Evolutionary conservation across 495 filamentous ascomycete species (phyloP), one percentile per base, ranked within the genome.

Genomic region (Venustampulla echinocandica): DNA sequence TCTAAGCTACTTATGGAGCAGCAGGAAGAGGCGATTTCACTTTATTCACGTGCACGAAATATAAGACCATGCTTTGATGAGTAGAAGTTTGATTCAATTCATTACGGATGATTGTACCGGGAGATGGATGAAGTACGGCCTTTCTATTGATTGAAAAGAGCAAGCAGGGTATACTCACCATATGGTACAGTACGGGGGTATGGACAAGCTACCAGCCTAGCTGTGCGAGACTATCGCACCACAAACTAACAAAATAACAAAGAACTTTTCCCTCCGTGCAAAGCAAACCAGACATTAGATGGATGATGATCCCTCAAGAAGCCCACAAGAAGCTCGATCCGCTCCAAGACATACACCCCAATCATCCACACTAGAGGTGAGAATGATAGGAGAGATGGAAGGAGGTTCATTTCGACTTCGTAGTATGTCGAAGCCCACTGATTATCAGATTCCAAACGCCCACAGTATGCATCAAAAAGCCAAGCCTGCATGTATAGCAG

Each of bases 401-500:
- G 64, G 60, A 66, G 64, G 42, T 66, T 68, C 63, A 57, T 64
- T 46, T 61, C 64, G 64, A 65, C 59, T 59, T 61, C 64, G 37
- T 56, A 44, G 28, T 60, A 55, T 66, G 59, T 63, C 69, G 61
- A 66, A 73, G 69, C 70, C 65, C 69, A 64, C 66, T 62, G 65
- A 63, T 49, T 58, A 55, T 64, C 56, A 63, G 64, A 55, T 59
- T 61, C 67, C 64, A 60, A 71, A 61, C 62, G 67, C 69, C 70
- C 61, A 55, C 64, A 66, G 59, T 63, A 61, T 66, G 20, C 10
- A 44, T 47, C 47, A 55, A 55, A 55, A 55, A 55, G 52, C 39
- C 37, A 45, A 20, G 21, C 41, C 27, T 42, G 50, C 44, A 20
- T 46, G 28, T 42, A 28, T 28, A 17, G 61, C 60, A 55, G 61